These are phyloP conservation scores for Actinomucor elegans DNA, from an alignment of 371 early-diverging fungal species.

Conservation along the genomic window DNA sequence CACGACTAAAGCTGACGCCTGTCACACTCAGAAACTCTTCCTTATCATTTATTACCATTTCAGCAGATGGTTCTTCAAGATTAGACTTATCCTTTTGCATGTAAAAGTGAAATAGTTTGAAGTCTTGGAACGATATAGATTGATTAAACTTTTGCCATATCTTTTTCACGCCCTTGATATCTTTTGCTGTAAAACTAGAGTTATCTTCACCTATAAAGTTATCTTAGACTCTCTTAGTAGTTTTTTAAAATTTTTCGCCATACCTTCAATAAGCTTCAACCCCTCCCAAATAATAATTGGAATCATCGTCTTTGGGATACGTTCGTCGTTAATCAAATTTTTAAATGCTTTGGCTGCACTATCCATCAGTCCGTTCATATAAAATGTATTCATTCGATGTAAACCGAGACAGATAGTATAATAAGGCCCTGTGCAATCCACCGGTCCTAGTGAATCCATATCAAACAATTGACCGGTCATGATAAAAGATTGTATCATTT, in stretches of 20 bases:
- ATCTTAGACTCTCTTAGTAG: too few species aligned
- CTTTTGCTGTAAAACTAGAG: neutral
- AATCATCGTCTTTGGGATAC: neutral
- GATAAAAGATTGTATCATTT: neutral
- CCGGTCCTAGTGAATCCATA: neutral
- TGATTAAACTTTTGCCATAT: neutral
- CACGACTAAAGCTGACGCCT: neutral
- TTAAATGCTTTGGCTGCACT: neutral
- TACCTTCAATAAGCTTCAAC: constrained; percentile 1
- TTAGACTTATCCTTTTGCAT: neutral
- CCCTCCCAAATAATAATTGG: constrained; percentile 6
- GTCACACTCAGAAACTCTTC: neutral
- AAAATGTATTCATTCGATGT: neutral
- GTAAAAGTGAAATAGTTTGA: neutral
- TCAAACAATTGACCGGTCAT: constrained; percentile 4
- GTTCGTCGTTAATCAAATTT: neutral
- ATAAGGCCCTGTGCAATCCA: neutral
- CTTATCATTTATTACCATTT: neutral
- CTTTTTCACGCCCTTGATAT: neutral
- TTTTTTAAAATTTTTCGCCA: too few species aligned
- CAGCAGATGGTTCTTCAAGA: neutral
- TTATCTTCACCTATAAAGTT: neutral
- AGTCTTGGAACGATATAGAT: neutral
- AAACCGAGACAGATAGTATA: neutral
- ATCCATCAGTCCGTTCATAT: neutral